Conservation (phyloP, 768 basidiomycete genomes). For the Boletales sp. region DNA sequence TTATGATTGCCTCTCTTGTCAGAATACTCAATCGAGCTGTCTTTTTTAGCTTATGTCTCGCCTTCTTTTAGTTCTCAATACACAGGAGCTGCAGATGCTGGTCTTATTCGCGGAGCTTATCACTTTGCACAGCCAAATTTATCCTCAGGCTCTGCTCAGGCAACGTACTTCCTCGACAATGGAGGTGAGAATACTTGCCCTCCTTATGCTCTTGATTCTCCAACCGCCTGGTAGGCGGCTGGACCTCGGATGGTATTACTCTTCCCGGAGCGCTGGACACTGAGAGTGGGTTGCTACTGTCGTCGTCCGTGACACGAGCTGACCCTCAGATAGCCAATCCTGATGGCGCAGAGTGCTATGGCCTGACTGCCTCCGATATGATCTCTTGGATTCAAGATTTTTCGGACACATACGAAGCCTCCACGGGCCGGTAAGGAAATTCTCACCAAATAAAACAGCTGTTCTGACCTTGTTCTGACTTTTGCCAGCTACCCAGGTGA, state of each 20-base stretch:
- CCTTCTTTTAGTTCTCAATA: constrained; percentile 46
- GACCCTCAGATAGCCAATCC: constrained; percentile 42
- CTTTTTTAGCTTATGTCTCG: constrained; percentile 19
- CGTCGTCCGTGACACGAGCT: not conserved
- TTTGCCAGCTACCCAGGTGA: constrained; percentile 39
- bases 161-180: constrained; percentile 53
- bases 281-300: constrained; percentile 41
- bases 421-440: constrained; percentile 40
- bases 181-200: constrained; percentile 38
- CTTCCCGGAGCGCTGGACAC: constrained; percentile 65
- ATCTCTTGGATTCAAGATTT: constrained; percentile 63
- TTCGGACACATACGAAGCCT: constrained; percentile 52
- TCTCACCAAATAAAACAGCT: not conserved
- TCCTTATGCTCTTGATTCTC: not conserved
- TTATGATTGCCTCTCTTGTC: not conserved
- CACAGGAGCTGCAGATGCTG: constrained; percentile 50
- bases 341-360: constrained; percentile 51
- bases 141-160: constrained; percentile 56
- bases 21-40: not conserved
- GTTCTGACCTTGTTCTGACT: not conserved
- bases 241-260: constrained; percentile 54
- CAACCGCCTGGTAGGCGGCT: constrained; percentile 37
- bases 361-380: constrained; percentile 49
- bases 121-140: constrained; percentile 57
- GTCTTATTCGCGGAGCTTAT: constrained; percentile 59